phyloP scores from a whole-genome alignment of 257 asterid genomes.

The Penstemon barbatus region DNA sequence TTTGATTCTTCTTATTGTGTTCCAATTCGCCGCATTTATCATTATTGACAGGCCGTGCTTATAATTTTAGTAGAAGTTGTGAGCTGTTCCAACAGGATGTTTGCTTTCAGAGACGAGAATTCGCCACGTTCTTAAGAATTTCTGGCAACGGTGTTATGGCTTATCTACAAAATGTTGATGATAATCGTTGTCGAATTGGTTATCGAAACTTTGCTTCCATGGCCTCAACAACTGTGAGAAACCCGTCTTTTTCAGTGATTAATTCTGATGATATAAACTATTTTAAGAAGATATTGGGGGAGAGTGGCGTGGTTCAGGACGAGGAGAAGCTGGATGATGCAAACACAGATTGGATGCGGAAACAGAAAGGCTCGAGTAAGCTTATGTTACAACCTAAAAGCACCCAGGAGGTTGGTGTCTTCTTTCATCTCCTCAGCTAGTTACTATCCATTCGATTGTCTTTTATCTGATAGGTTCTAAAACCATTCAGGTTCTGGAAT shows the following conservation, averaged over 20 bases:
- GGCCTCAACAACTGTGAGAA: slow-evolving; percentile 49
- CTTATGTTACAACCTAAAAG: slow-evolving; percentile 81
- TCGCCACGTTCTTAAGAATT: slow-evolving; percentile 30
- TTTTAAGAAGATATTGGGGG: slow-evolving; percentile 77
- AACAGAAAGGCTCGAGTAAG: slow-evolving; percentile 83
- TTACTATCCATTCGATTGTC: slow-evolving; percentile 4
- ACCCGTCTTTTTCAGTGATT: slow-evolving; percentile 56
- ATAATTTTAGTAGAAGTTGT: slow-evolving; percentile 21
- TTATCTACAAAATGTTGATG: slow-evolving; percentile 26
- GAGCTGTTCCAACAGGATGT: slow-evolving; percentile 31
- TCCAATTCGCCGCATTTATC: slow-evolving; percentile 4
- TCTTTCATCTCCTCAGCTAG: slow-evolving; percentile 20
- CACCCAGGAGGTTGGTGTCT: slow-evolving; percentile 62
- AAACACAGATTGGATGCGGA: slow-evolving; percentile 92
- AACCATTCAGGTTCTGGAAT: slow-evolving; percentile 12
- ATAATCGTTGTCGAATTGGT: slow-evolving; percentile 35
- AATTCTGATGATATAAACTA: slow-evolving; percentile 67
- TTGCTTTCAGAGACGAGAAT: slow-evolving; percentile 24
- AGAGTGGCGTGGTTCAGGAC: slow-evolving; percentile 81
- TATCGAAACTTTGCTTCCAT: slow-evolving; percentile 51
- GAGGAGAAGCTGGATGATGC: slow-evolving; percentile 73
- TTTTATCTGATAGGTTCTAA: not conserved
- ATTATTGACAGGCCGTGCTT: slow-evolving; percentile 40
- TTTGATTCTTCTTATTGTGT: not conserved
- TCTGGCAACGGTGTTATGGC: slow-evolving; percentile 27